Percentiles rank a stretch among this genome's conserved stretches.
phyloP scores from a whole-genome alignment of 2,329 filamentous ascomycete species.

The Exophiala xenobiotica region DNA sequence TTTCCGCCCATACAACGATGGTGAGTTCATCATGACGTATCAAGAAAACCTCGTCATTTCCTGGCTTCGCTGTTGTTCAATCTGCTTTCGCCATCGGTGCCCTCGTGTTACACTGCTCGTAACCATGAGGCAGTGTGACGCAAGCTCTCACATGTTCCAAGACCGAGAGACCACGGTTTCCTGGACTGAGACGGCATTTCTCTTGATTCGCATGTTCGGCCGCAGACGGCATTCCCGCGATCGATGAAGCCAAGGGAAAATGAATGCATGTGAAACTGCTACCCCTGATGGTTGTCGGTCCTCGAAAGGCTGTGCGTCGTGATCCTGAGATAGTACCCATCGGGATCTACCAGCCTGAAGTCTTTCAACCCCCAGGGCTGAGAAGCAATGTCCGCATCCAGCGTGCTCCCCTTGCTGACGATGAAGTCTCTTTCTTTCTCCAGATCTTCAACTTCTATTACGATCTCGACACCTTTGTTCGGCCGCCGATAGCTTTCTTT shows the following conservation, averaged over 20 bases:
- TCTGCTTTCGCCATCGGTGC: no score
- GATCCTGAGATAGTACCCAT: conserved; percentile 20
- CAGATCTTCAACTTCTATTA: conserved; percentile 25
- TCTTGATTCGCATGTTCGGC: not conserved
- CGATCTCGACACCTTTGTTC: conserved; percentile 21
- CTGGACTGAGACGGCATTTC: not conserved
- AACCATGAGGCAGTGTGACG: conserved; percentile 7
- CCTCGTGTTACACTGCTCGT: no score
- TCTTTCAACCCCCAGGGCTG: conserved; percentile 24
- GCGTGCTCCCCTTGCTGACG: conserved; percentile 12
- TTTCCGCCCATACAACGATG: not conserved
- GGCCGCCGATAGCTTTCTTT: conserved; percentile 15
- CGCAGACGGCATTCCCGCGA: no score
- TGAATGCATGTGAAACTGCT: conserved; percentile 4
- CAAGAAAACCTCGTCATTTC: not conserved
- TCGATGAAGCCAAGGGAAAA: not conserved
- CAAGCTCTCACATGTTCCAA: not conserved
- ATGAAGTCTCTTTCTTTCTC: conserved; percentile 18
- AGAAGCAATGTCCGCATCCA: conserved; percentile 17
- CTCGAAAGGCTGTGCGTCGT: conserved; percentile 15
- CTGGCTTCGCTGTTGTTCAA: no score
- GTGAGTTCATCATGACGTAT: not conserved
- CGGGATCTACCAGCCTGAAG: conserved; percentile 22
- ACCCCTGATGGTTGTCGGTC: not conserved
- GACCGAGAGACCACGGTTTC: no score